phyloP scores from a whole-genome alignment of 257 asterid species.

The Lycium ferocissimum region DNA sequence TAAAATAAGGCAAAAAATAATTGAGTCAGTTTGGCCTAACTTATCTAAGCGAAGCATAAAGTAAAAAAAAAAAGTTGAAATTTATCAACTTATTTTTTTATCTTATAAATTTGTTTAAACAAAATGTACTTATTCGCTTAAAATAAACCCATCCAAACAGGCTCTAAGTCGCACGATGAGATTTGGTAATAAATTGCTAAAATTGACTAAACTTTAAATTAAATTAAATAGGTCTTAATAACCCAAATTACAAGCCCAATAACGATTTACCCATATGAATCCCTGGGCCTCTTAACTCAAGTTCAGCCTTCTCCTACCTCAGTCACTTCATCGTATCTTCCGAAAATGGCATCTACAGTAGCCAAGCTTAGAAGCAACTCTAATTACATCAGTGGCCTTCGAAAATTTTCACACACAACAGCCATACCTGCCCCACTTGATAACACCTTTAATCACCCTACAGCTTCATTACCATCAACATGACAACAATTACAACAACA shows the following conservation, averaged over 20 bases:
- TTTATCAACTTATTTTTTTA: no score
- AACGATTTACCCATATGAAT: not conserved
- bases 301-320: conserved; percentile 14
- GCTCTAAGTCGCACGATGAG: no score
- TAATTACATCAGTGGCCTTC: conserved; percentile 42
- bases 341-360: conserved; percentile 42
- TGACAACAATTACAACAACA: conserved; percentile 53
- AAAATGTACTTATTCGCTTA: no score
- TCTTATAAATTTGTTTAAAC: no score
- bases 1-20: no score
- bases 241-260: conserved; percentile 8
- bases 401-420: conserved; percentile 55
- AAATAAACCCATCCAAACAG: no score
- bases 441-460: conserved; percentile 37
- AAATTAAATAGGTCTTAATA: no score
- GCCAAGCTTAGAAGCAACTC: conserved; percentile 41
- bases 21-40: no score
- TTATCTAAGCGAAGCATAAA: no score
- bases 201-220: no score
- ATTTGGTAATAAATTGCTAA: no score
- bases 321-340: not conserved
- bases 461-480: conserved; percentile 54
- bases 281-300: not conserved
- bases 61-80: no score
- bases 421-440: conserved; percentile 60